Evolutionary conservation across 2,329 filamentous ascomycete species (phyloP), one percentile per base, ranked within the genome.

Genomic region (Tolypocladium pustulatum): DNA sequence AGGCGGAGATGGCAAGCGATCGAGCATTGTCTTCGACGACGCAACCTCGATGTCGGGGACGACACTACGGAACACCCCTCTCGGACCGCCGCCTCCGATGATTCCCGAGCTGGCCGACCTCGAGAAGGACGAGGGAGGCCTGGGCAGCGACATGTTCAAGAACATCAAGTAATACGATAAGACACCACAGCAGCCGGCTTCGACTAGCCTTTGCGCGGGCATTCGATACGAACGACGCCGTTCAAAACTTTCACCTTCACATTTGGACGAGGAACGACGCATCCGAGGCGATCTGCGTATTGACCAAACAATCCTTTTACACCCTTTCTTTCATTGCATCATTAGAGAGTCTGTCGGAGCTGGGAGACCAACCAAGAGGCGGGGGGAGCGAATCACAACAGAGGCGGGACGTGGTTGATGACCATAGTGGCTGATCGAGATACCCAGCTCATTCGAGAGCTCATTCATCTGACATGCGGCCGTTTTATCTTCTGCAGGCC

Each of bases 31-130:
- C 54, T 73, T 76, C 58, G 73, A 78, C 53, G 72, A 75, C 30
- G 56, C 61, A 49, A 64, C 66, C 54, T 57, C 68, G 32, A 36
- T 55, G 27, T 10, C 52, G 25, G 61, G 61, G 12, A 58, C 64
- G 34, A 63, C 70, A 8, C 55, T 53, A 15, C 51, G 27, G 55
- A 65, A 68, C 65, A 77, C 76, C 61, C 69, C 74, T 7, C 62
- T 68, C 40, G 79, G 78, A 13, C 81, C 82, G 10, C 82, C 82
- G 58, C 81, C 82, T 41, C 82, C 82, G 30, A 84, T 80, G 80
- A 84, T 85, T 56, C 82, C 82, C 25, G 82, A 85, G 66, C 72
- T 85, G 55, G 75, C 71, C 65, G 75, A 78, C 55, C 72, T 84
- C 58, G 76, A 82, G 64, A 76, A 78, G 58, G 75, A 81, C 49